phyloP scores from a whole-genome alignment of 768 basidiomycete genomes.

The Naematelia aurantialba region DNA sequence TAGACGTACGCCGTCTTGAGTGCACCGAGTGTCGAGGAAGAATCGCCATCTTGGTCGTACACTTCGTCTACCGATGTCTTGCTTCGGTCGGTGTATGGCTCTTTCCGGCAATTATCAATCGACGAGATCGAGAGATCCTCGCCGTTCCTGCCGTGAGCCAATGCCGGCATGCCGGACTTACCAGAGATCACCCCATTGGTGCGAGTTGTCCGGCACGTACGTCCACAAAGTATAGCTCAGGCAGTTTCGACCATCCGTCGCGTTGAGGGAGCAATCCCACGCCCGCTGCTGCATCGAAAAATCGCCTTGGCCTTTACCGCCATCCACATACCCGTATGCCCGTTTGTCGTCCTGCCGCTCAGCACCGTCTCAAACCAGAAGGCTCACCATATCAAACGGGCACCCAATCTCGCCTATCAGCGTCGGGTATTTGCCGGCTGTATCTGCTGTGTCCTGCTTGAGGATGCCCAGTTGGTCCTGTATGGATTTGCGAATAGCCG shows the following conservation, averaged over 20 bases:
- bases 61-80: neutral
- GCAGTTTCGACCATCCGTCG: constrained; percentile 51
- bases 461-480: constrained; percentile 78
- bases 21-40: constrained; percentile 1
- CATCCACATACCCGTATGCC: constrained; percentile 71
- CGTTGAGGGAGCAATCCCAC: constrained; percentile 55
- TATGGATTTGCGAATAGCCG: constrained; percentile 72
- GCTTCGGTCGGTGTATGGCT: neutral
- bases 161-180: constrained; percentile 11
- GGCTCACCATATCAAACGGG: constrained; percentile 47
- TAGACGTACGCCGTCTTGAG: constrained; percentile 5
- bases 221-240: constrained; percentile 53
- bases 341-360: constrained; percentile 64
- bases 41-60: too few species aligned
- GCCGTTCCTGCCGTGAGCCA: constrained; percentile 57
- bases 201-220: constrained; percentile 61
- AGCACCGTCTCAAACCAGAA: constrained; percentile 6
- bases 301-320: constrained; percentile 66
- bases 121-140: constrained; percentile 92
- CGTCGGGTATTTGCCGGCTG: constrained; percentile 67
- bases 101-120: constrained; percentile 58
- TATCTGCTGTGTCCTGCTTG: constrained; percentile 65
- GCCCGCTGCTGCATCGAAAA: constrained; percentile 70
- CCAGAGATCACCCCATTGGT: constrained; percentile 94
- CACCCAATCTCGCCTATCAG: constrained; percentile 81